Conservation (phyloP, 305 asterid species). For the Solanum aculeatissimum region DNA sequence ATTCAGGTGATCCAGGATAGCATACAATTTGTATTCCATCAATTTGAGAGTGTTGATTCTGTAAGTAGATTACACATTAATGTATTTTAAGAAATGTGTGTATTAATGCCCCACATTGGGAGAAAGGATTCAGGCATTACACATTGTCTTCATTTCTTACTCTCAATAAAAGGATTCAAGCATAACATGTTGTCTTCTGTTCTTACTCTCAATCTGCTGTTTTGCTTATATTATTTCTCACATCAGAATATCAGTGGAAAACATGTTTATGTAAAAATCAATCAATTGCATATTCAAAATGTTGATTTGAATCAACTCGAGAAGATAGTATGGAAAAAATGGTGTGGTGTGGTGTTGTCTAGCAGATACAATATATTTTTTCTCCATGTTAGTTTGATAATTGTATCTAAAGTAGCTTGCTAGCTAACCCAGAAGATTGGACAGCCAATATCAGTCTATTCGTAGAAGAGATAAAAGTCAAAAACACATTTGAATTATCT, state of each 20-base stretch:
- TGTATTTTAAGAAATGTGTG: not conserved
- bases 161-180: not conserved
- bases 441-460: not conserved
- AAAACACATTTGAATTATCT: not conserved
- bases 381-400: not conserved
- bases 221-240: not conserved
- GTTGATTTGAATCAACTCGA: not conserved
- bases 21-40: not conserved
- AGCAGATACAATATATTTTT: no score
- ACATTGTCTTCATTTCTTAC: not conserved
- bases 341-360: not conserved
- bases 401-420: not conserved
- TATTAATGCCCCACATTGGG: not conserved
- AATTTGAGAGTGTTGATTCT: not conserved
- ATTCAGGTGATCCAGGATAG: not conserved
- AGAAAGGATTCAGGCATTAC: not conserved
- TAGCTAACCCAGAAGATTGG: not conserved
- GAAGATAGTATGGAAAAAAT: not conserved
- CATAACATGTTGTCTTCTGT: not conserved
- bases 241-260: not conserved
- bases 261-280: not conserved
- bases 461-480: not conserved
- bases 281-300: not conserved
- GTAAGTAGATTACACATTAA: not conserved
- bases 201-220: not conserved